A percentile compares a stretch with the other conserved stretches of the same genome.
phyloP scores from a whole-genome alignment of 495 filamentous ascomycete genomes.

The Umbilicaria muhlenbergii region DNA sequence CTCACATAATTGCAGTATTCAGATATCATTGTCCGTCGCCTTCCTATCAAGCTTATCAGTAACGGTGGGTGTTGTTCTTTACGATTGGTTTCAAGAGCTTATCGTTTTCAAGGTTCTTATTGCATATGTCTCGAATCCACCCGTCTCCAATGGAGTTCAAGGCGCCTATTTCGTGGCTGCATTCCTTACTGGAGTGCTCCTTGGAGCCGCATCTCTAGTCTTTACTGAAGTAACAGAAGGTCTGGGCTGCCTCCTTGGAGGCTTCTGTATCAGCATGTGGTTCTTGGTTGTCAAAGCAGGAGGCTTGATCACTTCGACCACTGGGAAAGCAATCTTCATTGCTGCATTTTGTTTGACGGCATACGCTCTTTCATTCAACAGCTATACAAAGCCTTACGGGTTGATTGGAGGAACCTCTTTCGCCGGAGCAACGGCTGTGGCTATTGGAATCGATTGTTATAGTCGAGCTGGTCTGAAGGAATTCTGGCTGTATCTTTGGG shows the following conservation, averaged over 20 bases:
- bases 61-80: constrained; percentile 30
- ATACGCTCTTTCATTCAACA: constrained; percentile 65
- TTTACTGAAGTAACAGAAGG: constrained; percentile 82
- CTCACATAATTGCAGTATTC: constrained; percentile 26
- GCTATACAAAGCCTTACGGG: constrained; percentile 60
- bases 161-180: constrained; percentile 80
- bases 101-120: constrained; percentile 45
- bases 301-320: constrained; percentile 46
- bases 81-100: neutral
- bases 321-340: constrained; percentile 60
- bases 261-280: constrained; percentile 88
- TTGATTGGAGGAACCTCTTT: constrained; percentile 66
- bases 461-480: constrained; percentile 80
- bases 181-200: constrained; percentile 55
- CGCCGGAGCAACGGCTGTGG: constrained; percentile 57
- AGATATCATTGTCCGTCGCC: constrained; percentile 67
- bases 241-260: constrained; percentile 73
- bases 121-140: constrained; percentile 76
- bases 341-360: constrained; percentile 46
- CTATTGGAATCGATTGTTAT: constrained; percentile 85
- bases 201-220: constrained; percentile 60
- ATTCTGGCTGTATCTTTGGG: constrained; percentile 93
- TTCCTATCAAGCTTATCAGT: constrained; percentile 60
- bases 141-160: constrained; percentile 60
- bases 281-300: constrained; percentile 62